Conservation (phyloP, 1,284 basidiomycete genomes). For the Anthracocystis panici-leucophaei region DNA sequence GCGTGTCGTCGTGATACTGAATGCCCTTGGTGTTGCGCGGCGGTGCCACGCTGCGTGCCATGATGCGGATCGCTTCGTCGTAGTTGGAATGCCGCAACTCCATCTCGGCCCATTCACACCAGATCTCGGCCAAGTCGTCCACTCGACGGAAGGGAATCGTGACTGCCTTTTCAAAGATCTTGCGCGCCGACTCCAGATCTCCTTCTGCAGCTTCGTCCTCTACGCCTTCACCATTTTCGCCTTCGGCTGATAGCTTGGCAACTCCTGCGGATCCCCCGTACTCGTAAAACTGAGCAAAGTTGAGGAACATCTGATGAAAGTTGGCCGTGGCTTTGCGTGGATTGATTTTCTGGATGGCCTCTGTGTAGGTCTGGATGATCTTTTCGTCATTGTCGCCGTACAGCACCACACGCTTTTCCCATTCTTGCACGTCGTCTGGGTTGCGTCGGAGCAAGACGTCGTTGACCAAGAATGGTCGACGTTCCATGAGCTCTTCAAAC, state of each 20-base stretch:
- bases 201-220: slow-evolving; percentile 75
- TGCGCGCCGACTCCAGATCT: slow-evolving; percentile 86
- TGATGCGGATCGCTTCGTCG: slow-evolving; percentile 90
- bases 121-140: slow-evolving; percentile 96
- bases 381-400: slow-evolving; percentile 94
- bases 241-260: slow-evolving; percentile 72
- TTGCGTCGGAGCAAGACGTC: slow-evolving; percentile 93
- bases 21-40: slow-evolving; percentile 85
- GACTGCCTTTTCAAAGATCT: slow-evolving; percentile 90
- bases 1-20: slow-evolving; percentile 92
- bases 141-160: slow-evolving; percentile 94
- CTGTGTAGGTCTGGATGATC: slow-evolving; percentile 91
- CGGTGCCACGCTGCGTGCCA: slow-evolving; percentile 89
- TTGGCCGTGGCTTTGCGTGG: slow-evolving; percentile 93
- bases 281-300: slow-evolving; percentile 98
- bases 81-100: slow-evolving; percentile 96
- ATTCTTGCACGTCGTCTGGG: slow-evolving; percentile 98
- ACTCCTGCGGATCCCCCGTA: slow-evolving; percentile 78
- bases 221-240: slow-evolving; percentile 74
- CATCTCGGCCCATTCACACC: slow-evolving; percentile 99
- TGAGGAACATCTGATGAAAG: slow-evolving; percentile 88
- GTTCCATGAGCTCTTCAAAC: slow-evolving; percentile 94
- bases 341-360: slow-evolving; percentile 87
- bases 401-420: slow-evolving; percentile 97
- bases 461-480: slow-evolving; percentile 94